Percentiles rank a stretch among this genome's conserved stretches.
phyloP scores from a whole-genome alignment of 257 asterid species.

The Plectranthus barbatus region DNA sequence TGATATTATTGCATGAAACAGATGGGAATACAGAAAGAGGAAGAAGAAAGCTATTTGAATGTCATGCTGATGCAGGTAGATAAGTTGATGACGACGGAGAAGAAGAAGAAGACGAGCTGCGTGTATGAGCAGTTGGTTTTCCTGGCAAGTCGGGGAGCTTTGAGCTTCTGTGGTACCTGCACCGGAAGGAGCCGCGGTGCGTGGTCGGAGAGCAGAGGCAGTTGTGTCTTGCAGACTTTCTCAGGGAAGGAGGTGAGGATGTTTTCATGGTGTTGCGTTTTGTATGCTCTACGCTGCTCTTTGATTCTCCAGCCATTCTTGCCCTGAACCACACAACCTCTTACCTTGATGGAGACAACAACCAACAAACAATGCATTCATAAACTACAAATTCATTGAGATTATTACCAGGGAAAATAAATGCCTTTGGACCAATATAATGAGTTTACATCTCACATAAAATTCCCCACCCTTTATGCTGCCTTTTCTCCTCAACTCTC shows the following conservation, averaged over 20 bases:
- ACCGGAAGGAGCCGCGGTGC: conserved; percentile 66
- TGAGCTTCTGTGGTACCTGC: conserved; percentile 47
- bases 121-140: conserved; percentile 15
- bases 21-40: background rate
- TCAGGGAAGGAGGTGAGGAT: conserved; percentile 27
- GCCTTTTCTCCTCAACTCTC: background rate
- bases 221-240: conserved; percentile 35
- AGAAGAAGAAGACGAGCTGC: no score
- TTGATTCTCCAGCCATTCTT: conserved; percentile 41
- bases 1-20: background rate
- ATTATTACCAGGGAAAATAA: no score
- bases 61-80: conserved; percentile 7
- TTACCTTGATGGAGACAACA: no score
- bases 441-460: background rate
- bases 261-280: conserved; percentile 27
- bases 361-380: no score
- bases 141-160: conserved; percentile 40
- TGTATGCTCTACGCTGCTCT: conserved; percentile 14
- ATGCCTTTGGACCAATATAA: no score
- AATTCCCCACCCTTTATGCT: background rate
- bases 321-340: conserved; percentile 6
- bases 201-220: conserved; percentile 79
- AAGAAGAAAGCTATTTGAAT: background rate
- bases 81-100: conserved; percentile 12
- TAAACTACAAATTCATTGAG: no score